These are phyloP conservation scores for Lipomyces lipofer DNA, from an alignment of 805 yeast species.

Conservation along the genomic window DNA sequence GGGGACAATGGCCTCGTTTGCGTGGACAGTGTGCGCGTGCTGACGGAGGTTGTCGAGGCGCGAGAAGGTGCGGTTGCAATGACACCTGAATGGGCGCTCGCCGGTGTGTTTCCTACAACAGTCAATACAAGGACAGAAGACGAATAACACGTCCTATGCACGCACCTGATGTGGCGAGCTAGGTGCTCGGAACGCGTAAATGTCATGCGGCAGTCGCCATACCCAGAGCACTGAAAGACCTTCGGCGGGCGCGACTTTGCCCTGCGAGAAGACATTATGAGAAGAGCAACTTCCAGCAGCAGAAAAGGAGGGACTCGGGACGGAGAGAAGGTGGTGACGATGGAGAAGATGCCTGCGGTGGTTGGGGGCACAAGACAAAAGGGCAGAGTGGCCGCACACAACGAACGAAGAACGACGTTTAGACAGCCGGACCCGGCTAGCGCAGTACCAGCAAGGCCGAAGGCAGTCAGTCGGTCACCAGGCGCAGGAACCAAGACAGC, in stretches of 20 bases:
- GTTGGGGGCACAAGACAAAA: background rate
- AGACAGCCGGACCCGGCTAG: background rate
- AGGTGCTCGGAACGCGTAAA: conserved; percentile 90
- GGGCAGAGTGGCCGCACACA: background rate
- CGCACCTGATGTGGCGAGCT: conserved; percentile 75
- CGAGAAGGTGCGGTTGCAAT: conserved; percentile 72
- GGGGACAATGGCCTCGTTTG: conserved; percentile 43
- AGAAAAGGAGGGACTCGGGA: background rate
- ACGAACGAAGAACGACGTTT: background rate
- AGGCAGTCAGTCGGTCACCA: no score
- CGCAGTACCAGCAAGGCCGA: conserved; percentile 1
- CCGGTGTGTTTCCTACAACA: conserved; percentile 73
- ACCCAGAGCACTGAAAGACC: conserved; percentile 82
- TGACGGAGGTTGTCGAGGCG: conserved; percentile 87
- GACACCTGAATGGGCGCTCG: conserved; percentile 88
- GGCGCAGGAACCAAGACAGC: background rate
- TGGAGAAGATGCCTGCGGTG: background rate
- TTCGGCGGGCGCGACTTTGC: conserved; percentile 42
- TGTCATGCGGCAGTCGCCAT: conserved; percentile 81
- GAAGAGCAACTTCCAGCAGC: background rate
- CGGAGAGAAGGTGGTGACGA: background rate
- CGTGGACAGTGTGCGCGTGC: conserved; percentile 84
- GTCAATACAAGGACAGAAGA: background rate
- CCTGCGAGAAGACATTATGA: conserved; percentile 16
- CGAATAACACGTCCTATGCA: background rate